Base-by-base conservation (phyloP, 192 early-diverging fungal genomes). In the Dispira parvispora region DNA sequence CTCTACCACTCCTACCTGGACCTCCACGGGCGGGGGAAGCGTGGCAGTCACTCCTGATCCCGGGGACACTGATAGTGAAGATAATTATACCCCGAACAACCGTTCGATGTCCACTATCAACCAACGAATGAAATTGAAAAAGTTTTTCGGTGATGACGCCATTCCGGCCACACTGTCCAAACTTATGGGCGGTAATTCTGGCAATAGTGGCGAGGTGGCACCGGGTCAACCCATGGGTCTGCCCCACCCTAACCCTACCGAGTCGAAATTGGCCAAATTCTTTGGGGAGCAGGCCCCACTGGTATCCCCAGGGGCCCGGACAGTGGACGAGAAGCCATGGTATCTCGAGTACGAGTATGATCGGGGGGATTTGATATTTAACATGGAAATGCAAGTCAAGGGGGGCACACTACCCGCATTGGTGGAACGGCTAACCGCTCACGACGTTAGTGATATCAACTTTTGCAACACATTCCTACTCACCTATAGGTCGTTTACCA, bases 401-500 rank as follows among this genome's bases (percentile, higher is more conserved):
- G 94, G 93, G 53, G 94, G 90, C 43, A 96, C 91, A 12, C 76
- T 96, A 47, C 63, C 68, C 12, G 91, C 91, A 38, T 74, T 97
- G 18, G 77, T 92, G 4, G 92, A 94, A 70, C 79, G 92, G 16
- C 78, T 97, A 65, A 96, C 92, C 8, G 72, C 90, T 14, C 94
- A 97, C 61, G 91, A 97, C 64, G 80, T 81, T 16, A 73, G 56
- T 11, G 92, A 98, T 58, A 69, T 82, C 52, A 84, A 83, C 69
- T 97, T 90, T 73, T 84, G 82, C 43, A 80, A 78, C 28, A 88
- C 91, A 0, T 97, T 99, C 69, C 65, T 99, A 62, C 74, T 99
- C 43, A 96, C 96, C 2, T 99, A 95, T 75, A 89, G 90, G 32
- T 91, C 92, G 11, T 97, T 96, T 66, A 85, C 85, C 3, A 82